Base-by-base conservation (phyloP, 139 green algal genomes). In the Picochlorum sp. region DNA sequence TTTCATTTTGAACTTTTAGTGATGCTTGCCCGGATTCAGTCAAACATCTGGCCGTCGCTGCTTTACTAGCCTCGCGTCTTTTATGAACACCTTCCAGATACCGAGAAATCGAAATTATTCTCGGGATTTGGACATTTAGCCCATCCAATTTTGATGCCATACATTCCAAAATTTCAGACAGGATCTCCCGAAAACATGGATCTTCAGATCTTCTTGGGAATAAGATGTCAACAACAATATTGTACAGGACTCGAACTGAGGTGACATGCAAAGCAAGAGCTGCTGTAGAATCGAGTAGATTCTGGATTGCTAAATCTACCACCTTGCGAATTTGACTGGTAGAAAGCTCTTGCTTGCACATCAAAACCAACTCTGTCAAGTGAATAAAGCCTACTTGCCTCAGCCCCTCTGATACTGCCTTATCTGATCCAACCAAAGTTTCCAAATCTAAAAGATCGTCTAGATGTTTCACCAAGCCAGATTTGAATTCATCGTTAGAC, bases 241-340 rank as follows among this genome's bases (percentile, higher is more conserved):
- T 93, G 44, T 91, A 84, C 62, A 92, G 80, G 67, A 95, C 75
- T 20, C 87, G 74, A 49, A 93, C 72, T 33, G 81, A 89, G 1
- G 88, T 95, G 36, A 63, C 76, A 55, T 95, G 84, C 40, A 86
- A 75, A 3, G 29, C 53, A 25, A 76, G 59, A 13, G 81, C 72
- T 29, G 86, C 69, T 4, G 57, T 73, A 31, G 44, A 36, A 54
- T 93, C 83, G 26, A 87, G 74, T 22, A 87, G 50, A 57, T 85
- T 85, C 26, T 76, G 61, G 18, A 65, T 72, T 41, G 90, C 89
- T 41, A 91, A 60, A 50, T 83, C 75, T 16, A 95, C 67, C 16
- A 80, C 69, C 25, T 50, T 51, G 9, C 20, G 45, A 25, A 95
- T 68, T 71, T 94, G 81, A 25, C 55, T 31, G n/a, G 75, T 55